Percentiles rank a stretch among this genome's conserved stretches.
Conservation (phyloP, 768 basidiomycete species). For the Termitomyces sp. region DNA sequence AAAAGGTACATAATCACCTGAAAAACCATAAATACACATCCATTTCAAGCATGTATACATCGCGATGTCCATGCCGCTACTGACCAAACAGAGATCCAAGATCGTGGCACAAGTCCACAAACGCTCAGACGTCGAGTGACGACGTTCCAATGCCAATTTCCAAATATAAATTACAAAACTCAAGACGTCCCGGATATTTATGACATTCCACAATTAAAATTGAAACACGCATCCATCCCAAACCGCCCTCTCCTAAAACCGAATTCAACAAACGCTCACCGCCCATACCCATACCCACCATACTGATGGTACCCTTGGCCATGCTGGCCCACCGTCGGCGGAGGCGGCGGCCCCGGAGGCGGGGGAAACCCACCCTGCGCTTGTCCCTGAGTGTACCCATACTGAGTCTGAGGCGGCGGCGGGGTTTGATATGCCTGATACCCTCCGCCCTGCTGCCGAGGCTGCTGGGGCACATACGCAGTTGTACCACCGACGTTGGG, state of each 20-base stretch:
- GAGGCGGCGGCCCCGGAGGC: background rate
- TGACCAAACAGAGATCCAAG: too few species aligned
- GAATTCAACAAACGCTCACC: background rate
- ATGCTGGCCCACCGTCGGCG: background rate
- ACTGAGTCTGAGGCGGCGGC: background rate
- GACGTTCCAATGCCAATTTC: too few species aligned
- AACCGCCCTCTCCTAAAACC: too few species aligned
- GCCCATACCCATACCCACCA: background rate
- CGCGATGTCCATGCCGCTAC: too few species aligned
- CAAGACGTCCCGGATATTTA: background rate
- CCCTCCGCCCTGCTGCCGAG: slow-evolving; percentile 1
- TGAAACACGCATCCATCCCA: background rate
- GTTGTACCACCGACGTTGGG: background rate
- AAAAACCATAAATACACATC: too few species aligned
- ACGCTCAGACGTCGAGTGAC: too few species aligned
- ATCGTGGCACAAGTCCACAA: too few species aligned
- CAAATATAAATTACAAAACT: too few species aligned
- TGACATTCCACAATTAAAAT: background rate
- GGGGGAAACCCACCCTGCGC: background rate
- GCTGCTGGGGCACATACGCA: background rate
- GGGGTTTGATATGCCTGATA: background rate
- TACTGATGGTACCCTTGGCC: background rate
- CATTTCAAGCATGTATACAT: too few species aligned
- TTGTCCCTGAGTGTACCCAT: background rate
- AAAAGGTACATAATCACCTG: too few species aligned